Conservation (phyloP, 805 yeast genomes). For the Ogataea parapolymorpha region DNA sequence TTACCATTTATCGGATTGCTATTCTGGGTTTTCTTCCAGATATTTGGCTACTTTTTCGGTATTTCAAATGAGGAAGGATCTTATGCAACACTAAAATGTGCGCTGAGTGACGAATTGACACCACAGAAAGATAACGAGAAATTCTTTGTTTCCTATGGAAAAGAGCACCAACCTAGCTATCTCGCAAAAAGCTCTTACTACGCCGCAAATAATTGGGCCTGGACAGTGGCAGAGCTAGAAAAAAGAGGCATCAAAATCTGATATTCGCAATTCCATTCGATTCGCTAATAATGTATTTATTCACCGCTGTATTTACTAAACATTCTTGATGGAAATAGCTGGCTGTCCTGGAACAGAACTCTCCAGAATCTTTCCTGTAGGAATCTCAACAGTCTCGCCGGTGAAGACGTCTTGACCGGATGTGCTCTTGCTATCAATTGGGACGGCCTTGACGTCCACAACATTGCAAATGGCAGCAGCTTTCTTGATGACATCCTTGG, state of each 20-base stretch:
- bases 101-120: constrained; percentile 50
- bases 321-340: constrained; percentile 72
- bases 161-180: constrained; percentile 50
- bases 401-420: constrained; percentile 64
- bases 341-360: constrained; percentile 92
- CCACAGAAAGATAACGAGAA: constrained; percentile 63
- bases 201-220: constrained; percentile 72
- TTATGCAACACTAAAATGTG: constrained; percentile 58
- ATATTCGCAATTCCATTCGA: constrained; percentile 2
- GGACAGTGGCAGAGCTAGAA: constrained; percentile 64
- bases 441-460: constrained; percentile 54
- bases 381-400: constrained; percentile 66
- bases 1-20: constrained; percentile 73
- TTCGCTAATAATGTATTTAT: constrained; percentile 8
- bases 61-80: constrained; percentile 71
- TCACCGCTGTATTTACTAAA: constrained; percentile 22
- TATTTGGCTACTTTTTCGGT: constrained; percentile 68
- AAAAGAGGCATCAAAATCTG: constrained; percentile 43
- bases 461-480: constrained; percentile 61
- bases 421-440: constrained; percentile 60
- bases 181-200: constrained; percentile 57
- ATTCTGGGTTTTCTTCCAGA: constrained; percentile 68
- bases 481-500: constrained; percentile 53
- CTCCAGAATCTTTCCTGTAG: constrained; percentile 67
- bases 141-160: constrained; percentile 61